Evolutionary conservation across 441 rosid species (phyloP).

Genomic region (Bruguiera hainesii): DNA sequence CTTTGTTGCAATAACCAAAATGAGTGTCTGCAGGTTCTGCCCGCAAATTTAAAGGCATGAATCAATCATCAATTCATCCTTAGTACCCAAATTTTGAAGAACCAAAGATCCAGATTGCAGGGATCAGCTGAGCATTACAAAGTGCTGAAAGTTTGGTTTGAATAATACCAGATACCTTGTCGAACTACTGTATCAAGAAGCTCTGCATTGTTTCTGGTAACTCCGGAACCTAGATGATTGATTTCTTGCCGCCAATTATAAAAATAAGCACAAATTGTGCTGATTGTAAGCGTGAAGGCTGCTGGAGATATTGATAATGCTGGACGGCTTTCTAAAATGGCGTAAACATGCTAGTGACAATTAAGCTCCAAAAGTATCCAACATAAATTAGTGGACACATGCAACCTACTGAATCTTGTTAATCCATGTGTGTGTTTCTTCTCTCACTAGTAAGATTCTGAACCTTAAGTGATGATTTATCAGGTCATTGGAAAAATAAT

Average conservation of each 20-base stretch:
- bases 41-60: conserved; percentile 61
- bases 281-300: conserved; percentile 33
- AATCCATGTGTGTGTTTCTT: not conserved
- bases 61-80: conserved; percentile 42
- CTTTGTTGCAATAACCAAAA: conserved; percentile 76
- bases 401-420: conserved; percentile 18
- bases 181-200: conserved; percentile 60
- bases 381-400: conserved; percentile 12
- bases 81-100: conserved; percentile 71
- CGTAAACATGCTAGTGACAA: conserved; percentile 12
- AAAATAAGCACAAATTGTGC: conserved; percentile 46
- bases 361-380: conserved; percentile 14
- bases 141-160: conserved; percentile 74
- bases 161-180: conserved; percentile 51
- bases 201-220: conserved; percentile 81
- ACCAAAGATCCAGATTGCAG: conserved; percentile 78
- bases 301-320: conserved; percentile 27
- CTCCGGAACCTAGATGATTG: conserved; percentile 89
- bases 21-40: conserved; percentile 94
- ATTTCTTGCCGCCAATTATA: conserved; percentile 67
- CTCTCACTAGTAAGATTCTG: conserved; percentile 14
- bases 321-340: conserved; percentile 21
- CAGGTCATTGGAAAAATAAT: not conserved
- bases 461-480: conserved; percentile 4
- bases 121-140: conserved; percentile 75